These are phyloP conservation scores for Capronia coronata DNA, from an alignment of 2,329 filamentous ascomycete genomes.

Conservation along the genomic window DNA sequence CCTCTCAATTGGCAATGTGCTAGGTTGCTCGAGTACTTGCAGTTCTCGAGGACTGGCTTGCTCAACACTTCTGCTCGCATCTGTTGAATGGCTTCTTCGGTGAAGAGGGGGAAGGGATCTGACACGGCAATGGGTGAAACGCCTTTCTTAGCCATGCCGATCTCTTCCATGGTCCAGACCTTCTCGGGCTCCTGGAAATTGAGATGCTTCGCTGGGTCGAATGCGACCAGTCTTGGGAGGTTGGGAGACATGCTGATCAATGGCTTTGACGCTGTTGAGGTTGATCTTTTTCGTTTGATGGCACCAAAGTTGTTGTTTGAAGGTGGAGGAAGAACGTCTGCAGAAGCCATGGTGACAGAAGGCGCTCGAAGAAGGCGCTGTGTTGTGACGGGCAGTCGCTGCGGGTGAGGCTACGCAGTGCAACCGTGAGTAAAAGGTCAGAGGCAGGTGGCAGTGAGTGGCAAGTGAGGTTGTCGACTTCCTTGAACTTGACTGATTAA, in stretches of 20 bases:
- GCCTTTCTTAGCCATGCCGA: slow-evolving; percentile 49
- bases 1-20: slow-evolving; percentile 46
- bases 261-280: background rate
- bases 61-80: slow-evolving; percentile 56
- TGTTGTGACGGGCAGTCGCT: background rate
- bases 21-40: slow-evolving; percentile 52
- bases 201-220: slow-evolving; percentile 51
- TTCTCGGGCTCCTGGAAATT: slow-evolving; percentile 45
- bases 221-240: slow-evolving; percentile 32
- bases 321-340: slow-evolving; percentile 13
- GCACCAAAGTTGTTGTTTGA: slow-evolving; percentile 4
- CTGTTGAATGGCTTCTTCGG: slow-evolving; percentile 51
- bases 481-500: background rate
- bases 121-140: slow-evolving; percentile 57
- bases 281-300: slow-evolving; percentile 15
- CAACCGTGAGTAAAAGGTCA: background rate
- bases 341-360: slow-evolving; percentile 16
- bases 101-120: slow-evolving; percentile 58
- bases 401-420: background rate
- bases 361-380: background rate
- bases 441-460: background rate
- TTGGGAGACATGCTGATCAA: slow-evolving; percentile 21
- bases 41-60: slow-evolving; percentile 49
- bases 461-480: background rate
- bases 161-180: slow-evolving; percentile 56